Evolutionary conservation across 306 rosid genomes (phyloP).

Genomic region (Begonia peltatifolia): DNA sequence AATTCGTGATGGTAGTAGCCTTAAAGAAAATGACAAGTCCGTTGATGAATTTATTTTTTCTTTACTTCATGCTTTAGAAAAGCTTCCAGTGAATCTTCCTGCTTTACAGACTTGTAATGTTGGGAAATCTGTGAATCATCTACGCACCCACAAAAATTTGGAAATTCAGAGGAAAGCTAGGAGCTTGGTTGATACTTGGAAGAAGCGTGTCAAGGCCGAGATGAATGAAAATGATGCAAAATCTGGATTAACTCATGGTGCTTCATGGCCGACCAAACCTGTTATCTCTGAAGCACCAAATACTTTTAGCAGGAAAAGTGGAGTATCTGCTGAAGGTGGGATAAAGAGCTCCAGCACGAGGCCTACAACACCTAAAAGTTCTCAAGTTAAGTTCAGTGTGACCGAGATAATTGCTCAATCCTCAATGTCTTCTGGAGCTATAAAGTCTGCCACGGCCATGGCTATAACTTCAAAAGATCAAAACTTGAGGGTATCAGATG

Average conservation of each 20-base stretch:
- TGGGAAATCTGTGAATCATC: conserved; percentile 78
- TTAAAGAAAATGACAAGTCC: conserved; percentile 48
- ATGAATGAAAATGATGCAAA: conserved; percentile 57
- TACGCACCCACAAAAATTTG: conserved; percentile 54
- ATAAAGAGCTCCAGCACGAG: conserved; percentile 45
- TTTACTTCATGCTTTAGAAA: conserved; percentile 70
- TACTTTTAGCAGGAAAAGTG: conserved; percentile 37
- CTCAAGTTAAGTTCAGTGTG: conserved; percentile 33
- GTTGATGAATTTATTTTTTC: conserved; percentile 72
- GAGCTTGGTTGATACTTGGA: conserved; percentile 77
- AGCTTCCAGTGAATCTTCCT: conserved; percentile 63
- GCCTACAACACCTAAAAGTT: conserved; percentile 34
- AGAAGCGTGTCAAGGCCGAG: conserved; percentile 89
- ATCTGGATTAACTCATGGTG: conserved; percentile 44
- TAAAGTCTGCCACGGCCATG: conserved; percentile 27
- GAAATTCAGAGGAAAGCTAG: conserved; percentile 81
- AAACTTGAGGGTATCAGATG: conserved; percentile 19
- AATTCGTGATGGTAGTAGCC: conserved; percentile 43
- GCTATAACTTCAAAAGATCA: conserved; percentile 30
- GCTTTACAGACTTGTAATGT: conserved; percentile 55
- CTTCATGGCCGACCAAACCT: conserved; percentile 39
- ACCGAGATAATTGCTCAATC: conserved; percentile 41
- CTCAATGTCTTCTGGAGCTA: conserved; percentile 27
- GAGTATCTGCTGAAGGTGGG: conserved; percentile 45
- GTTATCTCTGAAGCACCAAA: conserved; percentile 48